Conservation (phyloP, 2,329 filamentous ascomycete genomes). For the Sarocladium strictum region DNA sequence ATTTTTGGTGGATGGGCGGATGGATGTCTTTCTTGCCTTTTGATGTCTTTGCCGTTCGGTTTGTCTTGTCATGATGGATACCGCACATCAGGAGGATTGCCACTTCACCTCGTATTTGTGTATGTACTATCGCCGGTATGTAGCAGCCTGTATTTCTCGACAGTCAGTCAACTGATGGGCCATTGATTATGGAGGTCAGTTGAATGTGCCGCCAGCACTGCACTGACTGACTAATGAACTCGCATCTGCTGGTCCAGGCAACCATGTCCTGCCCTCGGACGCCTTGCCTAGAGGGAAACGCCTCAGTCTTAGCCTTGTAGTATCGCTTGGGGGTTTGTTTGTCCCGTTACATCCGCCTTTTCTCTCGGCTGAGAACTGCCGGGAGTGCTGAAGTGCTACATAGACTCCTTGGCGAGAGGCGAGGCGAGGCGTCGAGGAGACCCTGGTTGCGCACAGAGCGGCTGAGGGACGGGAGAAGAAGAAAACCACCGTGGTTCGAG, state of each 20-base stretch:
- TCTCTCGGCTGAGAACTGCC: constrained; percentile 1
- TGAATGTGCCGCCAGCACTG: too few relatives aligned
- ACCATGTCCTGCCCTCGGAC: too few relatives aligned
- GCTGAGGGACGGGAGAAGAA: background rate
- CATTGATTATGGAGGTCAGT: too few relatives aligned
- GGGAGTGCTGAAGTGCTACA: too few relatives aligned
- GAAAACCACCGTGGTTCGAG: too few relatives aligned
- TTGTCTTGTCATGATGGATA: background rate
- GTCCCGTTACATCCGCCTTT: background rate
- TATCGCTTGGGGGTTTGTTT: too few relatives aligned
- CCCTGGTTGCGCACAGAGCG: background rate
- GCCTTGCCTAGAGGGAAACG: too few relatives aligned
- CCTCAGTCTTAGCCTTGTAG: background rate
- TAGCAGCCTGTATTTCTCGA: too few relatives aligned
- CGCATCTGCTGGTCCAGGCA: background rate
- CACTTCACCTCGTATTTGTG: constrained; percentile 3
- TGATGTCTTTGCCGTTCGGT: background rate
- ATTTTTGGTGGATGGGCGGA: background rate
- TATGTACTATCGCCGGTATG: too few relatives aligned
- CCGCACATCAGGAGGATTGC: background rate
- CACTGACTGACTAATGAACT: background rate
- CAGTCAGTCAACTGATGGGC: too few relatives aligned
- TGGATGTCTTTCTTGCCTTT: background rate
- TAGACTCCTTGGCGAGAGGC: too few relatives aligned
- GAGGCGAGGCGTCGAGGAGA: background rate